Evolutionary conservation across 2,329 filamentous ascomycete genomes (phyloP).

Genomic region (Akanthomyces dipterigenus): DNA sequence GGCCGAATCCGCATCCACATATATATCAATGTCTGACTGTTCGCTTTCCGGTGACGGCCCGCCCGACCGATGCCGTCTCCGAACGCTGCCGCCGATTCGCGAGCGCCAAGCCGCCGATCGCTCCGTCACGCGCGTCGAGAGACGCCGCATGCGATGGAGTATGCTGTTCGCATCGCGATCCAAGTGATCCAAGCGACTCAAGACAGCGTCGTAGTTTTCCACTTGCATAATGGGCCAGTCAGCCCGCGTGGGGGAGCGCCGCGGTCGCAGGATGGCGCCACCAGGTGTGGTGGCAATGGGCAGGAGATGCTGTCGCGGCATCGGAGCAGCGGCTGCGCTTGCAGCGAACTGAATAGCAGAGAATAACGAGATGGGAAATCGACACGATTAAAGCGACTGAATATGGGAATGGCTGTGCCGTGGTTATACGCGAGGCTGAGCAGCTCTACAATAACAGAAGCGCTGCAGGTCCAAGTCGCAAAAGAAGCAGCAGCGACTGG

Average conservation of each 20-base stretch:
- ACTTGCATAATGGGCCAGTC: background rate
- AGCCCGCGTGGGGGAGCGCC: background rate
- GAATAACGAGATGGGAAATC: background rate
- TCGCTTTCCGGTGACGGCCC: background rate
- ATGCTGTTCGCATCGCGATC: background rate
- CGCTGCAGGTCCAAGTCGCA: background rate
- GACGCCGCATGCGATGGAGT: background rate
- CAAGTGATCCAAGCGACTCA: background rate
- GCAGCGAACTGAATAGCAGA: background rate
- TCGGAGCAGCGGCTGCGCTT: background rate
- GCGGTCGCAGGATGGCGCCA: background rate
- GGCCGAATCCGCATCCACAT: background rate
- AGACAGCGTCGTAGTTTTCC: background rate
- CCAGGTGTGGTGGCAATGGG: background rate
- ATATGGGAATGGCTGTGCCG: background rate
- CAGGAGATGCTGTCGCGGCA: slow-evolving; percentile 3
- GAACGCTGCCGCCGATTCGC: background rate
- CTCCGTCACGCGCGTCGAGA: slow-evolving; percentile 2
- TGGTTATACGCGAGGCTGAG: background rate
- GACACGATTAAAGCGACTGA: background rate
- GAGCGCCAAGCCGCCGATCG: background rate
- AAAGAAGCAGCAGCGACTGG: background rate
- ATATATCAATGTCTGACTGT: background rate
- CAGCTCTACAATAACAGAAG: background rate
- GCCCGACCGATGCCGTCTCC: background rate